Percentiles rank a stretch among this genome's conserved stretches.
Conservation (phyloP, 2,329 filamentous ascomycete genomes). For the Talaromyces islandicus region DNA sequence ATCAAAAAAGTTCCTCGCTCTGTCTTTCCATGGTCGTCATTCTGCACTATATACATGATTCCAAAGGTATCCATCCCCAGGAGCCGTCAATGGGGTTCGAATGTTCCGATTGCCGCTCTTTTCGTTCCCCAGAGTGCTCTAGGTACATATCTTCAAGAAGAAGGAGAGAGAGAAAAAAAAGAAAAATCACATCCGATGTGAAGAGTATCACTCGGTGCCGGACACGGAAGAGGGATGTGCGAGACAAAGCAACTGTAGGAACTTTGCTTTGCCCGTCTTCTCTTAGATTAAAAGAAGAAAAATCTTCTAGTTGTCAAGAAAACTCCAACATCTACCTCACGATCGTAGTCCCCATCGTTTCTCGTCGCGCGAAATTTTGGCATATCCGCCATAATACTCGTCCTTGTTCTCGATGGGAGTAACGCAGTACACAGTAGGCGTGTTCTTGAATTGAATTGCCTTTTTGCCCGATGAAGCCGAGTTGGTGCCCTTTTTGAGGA, state of each 20-base stretch:
- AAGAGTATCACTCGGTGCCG: constrained; percentile 10
- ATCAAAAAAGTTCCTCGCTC: not conserved
- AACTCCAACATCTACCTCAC: not conserved
- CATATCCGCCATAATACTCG: constrained; percentile 44
- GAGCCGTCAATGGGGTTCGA: not conserved
- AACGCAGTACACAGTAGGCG: constrained; percentile 41
- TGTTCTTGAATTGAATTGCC: constrained; percentile 38
- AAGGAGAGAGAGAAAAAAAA: not conserved
- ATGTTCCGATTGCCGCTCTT: not conserved
- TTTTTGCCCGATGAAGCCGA: constrained; percentile 21
- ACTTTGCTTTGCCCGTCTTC: not conserved
- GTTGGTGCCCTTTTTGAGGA: constrained; percentile 39
- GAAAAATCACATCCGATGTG: constrained; percentile 5
- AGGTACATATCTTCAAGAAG: not conserved
- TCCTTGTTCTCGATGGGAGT: constrained; percentile 44
- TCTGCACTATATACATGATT: constrained; percentile 11
- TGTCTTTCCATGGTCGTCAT: not conserved
- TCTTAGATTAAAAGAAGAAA: not conserved
- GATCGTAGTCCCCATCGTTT: constrained; percentile 33
- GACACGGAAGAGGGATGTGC: constrained; percentile 6
- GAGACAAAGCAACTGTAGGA: not conserved
- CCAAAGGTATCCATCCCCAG: not conserved
- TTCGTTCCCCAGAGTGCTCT: constrained; percentile 1
- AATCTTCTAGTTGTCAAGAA: not conserved
- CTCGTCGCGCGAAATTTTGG: constrained; percentile 41